These are phyloP conservation scores for Acephala macrosclerotiorum DNA, from an alignment of 2,329 filamentous ascomycete genomes.

Conservation along the genomic window DNA sequence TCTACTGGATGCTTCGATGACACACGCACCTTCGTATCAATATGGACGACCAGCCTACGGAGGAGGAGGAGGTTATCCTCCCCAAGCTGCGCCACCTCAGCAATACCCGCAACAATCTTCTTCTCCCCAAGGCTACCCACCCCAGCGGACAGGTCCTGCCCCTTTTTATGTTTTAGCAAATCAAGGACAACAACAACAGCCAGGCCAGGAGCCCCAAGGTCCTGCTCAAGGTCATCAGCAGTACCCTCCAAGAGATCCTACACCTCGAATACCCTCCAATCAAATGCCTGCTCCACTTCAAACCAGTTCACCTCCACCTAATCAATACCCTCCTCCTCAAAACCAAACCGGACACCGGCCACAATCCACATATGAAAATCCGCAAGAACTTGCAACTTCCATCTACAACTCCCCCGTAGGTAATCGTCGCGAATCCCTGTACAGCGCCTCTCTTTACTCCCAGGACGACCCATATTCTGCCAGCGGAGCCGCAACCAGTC, in stretches of 20 bases:
- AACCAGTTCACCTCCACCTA: constrained; percentile 58
- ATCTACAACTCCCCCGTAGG: constrained; percentile 78
- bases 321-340: constrained; percentile 55
- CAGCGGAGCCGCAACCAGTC: constrained; percentile 26
- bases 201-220: constrained; percentile 43
- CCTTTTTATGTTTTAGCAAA: constrained; percentile 69
- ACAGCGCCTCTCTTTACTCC: constrained; percentile 40
- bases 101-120: constrained; percentile 59
- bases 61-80: constrained; percentile 42
- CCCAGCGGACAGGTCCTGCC: constrained; percentile 56
- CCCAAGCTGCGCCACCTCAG: constrained; percentile 47
- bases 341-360: constrained; percentile 59
- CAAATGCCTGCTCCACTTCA: constrained; percentile 56
- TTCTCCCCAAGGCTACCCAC: constrained; percentile 63
- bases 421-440: constrained; percentile 48
- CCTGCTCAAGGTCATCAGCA: constrained; percentile 38
- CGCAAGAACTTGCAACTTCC: constrained; percentile 81
- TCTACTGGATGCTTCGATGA: constrained; percentile 95
- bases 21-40: constrained; percentile 81
- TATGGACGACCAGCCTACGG: constrained; percentile 61
- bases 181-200: constrained; percentile 43
- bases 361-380: constrained; percentile 73
- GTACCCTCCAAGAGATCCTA: constrained; percentile 61
- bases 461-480: constrained; percentile 42
- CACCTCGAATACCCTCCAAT: constrained; percentile 56